These are phyloP conservation scores for Fomes fomentarius DNA, from an alignment of 1,284 basidiomycete genomes.

Conservation along the genomic window DNA sequence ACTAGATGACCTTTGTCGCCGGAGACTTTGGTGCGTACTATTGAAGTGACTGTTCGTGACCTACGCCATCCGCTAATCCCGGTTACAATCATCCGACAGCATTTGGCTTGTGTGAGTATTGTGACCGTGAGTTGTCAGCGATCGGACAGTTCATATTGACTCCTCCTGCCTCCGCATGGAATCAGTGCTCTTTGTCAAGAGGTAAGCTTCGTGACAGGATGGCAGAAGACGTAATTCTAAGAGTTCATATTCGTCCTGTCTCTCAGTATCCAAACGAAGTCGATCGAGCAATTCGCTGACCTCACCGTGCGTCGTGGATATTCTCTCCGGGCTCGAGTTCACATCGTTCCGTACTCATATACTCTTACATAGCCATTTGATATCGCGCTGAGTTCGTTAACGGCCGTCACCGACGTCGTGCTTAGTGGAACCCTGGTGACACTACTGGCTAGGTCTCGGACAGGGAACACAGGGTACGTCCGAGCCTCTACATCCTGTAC, in stretches of 20 bases:
- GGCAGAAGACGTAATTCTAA: no score
- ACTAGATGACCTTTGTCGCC: conserved; percentile 5
- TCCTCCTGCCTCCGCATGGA: no score
- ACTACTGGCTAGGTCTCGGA: conserved; percentile 13
- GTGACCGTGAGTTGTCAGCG: no score
- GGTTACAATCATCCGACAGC: no score
- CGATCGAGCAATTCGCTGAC: neutral
- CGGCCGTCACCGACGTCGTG: conserved; percentile 12
- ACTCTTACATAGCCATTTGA: conserved; percentile 6
- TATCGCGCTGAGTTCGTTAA: conserved; percentile 13
- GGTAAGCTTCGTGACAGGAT: conserved; percentile 5
- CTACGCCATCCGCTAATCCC: no score
- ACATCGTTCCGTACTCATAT: no score
- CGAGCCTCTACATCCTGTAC: no score
- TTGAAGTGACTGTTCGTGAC: no score
- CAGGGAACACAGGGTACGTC: conserved; percentile 15
- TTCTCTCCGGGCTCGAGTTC: neutral
- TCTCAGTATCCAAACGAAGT: neutral
- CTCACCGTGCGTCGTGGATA: conserved; percentile 9
- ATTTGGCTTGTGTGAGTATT: conserved; percentile 13
- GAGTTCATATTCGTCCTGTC: no score
- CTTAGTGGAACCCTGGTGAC: conserved; percentile 14
- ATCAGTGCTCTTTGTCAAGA: conserved; percentile 21
- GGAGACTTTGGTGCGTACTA: conserved; percentile 16
- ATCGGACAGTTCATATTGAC: no score